Percentiles rank a stretch among this genome's conserved stretches.
These are phyloP conservation scores for Diaporthe amygdali DNA, from an alignment of 2,329 filamentous ascomycete species.

Conservation along the genomic window DNA sequence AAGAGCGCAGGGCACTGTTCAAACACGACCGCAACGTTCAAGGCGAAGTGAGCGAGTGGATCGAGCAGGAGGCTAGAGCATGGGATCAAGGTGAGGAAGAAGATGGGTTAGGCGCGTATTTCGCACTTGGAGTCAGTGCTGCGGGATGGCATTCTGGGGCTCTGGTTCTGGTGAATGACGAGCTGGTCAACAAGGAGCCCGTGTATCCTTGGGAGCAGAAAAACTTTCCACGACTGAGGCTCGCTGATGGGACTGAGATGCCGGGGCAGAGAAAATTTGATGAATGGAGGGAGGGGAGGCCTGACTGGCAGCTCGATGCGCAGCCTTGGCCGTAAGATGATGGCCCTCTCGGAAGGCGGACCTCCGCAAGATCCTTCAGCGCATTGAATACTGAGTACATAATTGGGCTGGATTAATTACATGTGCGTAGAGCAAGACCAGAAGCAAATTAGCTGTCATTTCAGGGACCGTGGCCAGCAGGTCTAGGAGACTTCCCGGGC, in stretches of 20 bases:
- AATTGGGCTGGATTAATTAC: too few relatives aligned
- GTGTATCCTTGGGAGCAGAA: neutral
- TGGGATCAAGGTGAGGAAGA: neutral
- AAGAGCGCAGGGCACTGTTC: neutral
- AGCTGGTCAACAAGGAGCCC: neutral
- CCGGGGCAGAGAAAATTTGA: neutral
- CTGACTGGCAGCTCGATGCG: neutral
- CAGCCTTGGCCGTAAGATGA: too few relatives aligned
- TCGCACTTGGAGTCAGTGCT: neutral
- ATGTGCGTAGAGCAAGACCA: too few relatives aligned
- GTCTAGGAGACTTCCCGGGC: too few relatives aligned
- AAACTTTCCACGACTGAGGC: neutral
- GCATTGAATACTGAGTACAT: too few relatives aligned
- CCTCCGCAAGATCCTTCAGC: too few relatives aligned
- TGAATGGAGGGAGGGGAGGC: neutral
- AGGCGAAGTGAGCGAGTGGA: neutral
- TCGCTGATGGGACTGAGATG: conserved; percentile 1
- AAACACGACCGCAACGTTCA: neutral
- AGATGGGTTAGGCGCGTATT: neutral
- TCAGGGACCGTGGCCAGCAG: too few relatives aligned
- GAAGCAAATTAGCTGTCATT: too few relatives aligned
- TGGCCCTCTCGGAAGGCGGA: too few relatives aligned
- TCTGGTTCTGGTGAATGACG: neutral
- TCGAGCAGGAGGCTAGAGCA: neutral
- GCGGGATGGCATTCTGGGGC: neutral